Percentiles rank a stretch among this genome's conserved stretches.
phyloP scores from a whole-genome alignment of 2,329 filamentous ascomycete species.

The Talaromyces sp. region DNA sequence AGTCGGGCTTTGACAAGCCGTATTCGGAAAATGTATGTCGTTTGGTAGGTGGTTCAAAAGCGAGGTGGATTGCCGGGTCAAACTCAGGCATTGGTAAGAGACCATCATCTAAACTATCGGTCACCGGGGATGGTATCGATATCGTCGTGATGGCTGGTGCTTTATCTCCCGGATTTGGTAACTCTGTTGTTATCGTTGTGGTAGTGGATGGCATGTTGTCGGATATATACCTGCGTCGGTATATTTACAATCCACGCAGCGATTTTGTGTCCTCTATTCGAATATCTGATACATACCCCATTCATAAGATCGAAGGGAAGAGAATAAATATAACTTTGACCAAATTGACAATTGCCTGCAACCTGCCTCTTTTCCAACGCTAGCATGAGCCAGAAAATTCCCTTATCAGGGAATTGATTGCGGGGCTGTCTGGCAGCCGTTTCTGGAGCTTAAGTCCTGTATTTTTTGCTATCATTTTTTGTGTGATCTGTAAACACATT shows the following conservation, averaged over 20 bases:
- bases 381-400: constrained; percentile 1
- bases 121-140: not conserved
- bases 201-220: not conserved
- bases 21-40: not conserved
- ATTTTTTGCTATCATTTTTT: not conserved
- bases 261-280: not conserved
- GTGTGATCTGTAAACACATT: not conserved
- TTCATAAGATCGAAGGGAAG: not conserved
- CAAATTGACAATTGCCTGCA: not conserved
- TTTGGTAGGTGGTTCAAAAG: not conserved
- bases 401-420: not conserved
- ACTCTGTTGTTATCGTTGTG: not conserved
- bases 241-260: not conserved
- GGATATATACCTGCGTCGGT: not conserved
- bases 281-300: not conserved
- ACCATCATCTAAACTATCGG: not conserved
- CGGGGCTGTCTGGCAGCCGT: not conserved
- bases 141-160: not conserved
- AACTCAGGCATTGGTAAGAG: constrained; percentile 4
- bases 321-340: not conserved
- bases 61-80: not conserved
- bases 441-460: not conserved
- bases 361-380: not conserved
- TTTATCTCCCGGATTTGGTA: not conserved
- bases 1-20: not conserved